These are phyloP conservation scores for Talaromyces proteolyticus DNA, from an alignment of 495 filamentous ascomycete genomes.

Conservation along the genomic window DNA sequence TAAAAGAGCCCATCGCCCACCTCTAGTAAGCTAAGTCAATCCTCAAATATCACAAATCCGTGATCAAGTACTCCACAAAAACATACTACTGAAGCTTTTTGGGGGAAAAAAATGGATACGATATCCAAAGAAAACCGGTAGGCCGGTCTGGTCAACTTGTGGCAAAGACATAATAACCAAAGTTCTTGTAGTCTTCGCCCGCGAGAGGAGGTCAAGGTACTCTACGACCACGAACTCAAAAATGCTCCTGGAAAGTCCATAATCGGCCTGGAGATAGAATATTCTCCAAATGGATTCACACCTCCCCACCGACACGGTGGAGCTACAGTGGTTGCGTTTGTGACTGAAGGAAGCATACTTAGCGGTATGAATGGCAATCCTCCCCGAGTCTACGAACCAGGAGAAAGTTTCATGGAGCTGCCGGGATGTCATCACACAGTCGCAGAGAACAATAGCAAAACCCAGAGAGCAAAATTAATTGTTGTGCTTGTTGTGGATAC, in stretches of 20 bases:
- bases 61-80: too few species aligned
- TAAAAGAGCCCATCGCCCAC: too few species aligned
- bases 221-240: not conserved
- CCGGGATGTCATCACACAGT: not conserved
- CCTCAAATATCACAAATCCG: too few species aligned
- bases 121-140: not conserved
- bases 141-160: not conserved
- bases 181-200: not conserved
- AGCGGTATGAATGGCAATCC: not conserved
- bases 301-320: not conserved
- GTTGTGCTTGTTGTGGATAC: not conserved
- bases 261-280: not conserved
- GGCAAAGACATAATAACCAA: not conserved
- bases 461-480: not conserved
- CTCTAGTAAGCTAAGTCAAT: too few species aligned
- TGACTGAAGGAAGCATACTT: not conserved
- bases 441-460: not conserved
- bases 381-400: not conserved
- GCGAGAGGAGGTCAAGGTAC: not conserved
- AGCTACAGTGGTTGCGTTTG: not conserved
- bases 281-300: not conserved
- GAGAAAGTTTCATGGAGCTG: not conserved
- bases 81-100: too few species aligned
- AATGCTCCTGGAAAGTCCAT: not conserved
- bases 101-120: not conserved